A percentile compares a stretch with the other conserved stretches of the same genome.
Evolutionary conservation across 2,329 filamentous ascomycete genomes (phyloP).

Genomic region (Claviceps purpurea): DNA sequence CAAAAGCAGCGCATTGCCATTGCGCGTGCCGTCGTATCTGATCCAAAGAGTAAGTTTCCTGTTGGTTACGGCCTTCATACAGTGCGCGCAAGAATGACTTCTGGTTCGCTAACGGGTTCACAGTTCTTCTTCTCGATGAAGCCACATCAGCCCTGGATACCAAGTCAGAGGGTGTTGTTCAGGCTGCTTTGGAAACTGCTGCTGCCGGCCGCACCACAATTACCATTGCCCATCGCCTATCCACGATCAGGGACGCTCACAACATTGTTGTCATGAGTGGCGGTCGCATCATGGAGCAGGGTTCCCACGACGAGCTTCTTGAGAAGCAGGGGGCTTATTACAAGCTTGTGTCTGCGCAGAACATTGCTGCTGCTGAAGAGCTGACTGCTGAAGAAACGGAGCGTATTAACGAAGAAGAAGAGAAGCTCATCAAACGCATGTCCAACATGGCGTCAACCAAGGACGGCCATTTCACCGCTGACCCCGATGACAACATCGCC

Average conservation of each 20-base stretch:
- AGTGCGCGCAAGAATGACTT: not conserved
- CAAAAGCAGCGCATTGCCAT: constrained; percentile 97
- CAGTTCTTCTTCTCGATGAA: constrained; percentile 78
- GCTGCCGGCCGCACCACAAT: constrained; percentile 84
- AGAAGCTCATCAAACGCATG: constrained; percentile 33
- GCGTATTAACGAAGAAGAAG: constrained; percentile 34
- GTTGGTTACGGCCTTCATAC: not conserved
- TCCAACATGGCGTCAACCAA: constrained; percentile 24
- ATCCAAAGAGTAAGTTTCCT: constrained; percentile 54
- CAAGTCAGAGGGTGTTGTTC: constrained; percentile 86
- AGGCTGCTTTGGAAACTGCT: constrained; percentile 80
- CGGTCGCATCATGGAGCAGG: constrained; percentile 84
- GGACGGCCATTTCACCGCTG: constrained; percentile 29
- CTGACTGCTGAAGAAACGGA: constrained; percentile 37
- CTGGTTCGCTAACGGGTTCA: constrained; percentile 12
- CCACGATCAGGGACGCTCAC: constrained; percentile 85
- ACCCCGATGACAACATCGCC: constrained; percentile 49
- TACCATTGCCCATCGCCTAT: constrained; percentile 87
- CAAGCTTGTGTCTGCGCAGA: constrained; percentile 77
- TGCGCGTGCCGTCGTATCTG: constrained; percentile 75
- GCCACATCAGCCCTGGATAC: constrained; percentile 90
- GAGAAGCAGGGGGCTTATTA: constrained; percentile 61
- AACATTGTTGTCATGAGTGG: constrained; percentile 90
- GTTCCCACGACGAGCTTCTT: constrained; percentile 70
- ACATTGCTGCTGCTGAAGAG: constrained; percentile 53